Evolutionary conservation across 345 rosid genomes (phyloP), one percentile per base, ranked within the genome.

Genomic region (Nasturtium officinale): DNA sequence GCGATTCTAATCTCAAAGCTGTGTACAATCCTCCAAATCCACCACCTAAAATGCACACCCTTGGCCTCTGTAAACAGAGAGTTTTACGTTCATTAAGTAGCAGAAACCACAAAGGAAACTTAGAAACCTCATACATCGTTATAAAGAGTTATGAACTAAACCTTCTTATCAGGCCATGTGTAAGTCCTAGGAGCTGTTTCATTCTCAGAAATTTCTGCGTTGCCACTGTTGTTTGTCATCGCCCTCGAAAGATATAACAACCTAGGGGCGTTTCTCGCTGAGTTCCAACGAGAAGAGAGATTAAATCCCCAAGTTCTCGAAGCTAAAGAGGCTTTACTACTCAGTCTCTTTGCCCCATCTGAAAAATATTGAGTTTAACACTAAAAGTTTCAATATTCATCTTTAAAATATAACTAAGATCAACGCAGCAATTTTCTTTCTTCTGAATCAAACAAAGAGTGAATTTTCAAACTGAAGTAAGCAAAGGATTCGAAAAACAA

Each of bases 21-120:
- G 98, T 89, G 72, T 89, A 88, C 74, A 94, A 73, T 62, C 98
- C 97, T 65, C 97, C 96, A 85, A 94, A 94, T 38, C 80, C 80
- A 7, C 80, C 77, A 23, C 80, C 80, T 58, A 77, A 58, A 50
- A 77, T 77, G 12, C 80, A 77, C 26, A 77, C 77, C 15, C 77
- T 71, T 26, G 77, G 80, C 33, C 77, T 77, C 80, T 77, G 63
- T 16, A 57, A 26, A 71, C 23, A 70, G 9, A 62, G 2, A 70
- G 16, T 29, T 38, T 17, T 16, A 35, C 29, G 40, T 48, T 53
- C 56, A 37, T 29, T 12, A 55, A 20, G 35, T 56, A 17, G 18
- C n/a, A 1, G 11, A 48, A 46, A 21, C 35, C 5, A 9, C 15
- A 23, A 11, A 2, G 9, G 50, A 64, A 64, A 6, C 72, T 64